Evolutionary conservation across 257 asterid species (phyloP), one percentile per base, ranked within the genome.

Genomic region (Nicotiana noctiflora): DNA sequence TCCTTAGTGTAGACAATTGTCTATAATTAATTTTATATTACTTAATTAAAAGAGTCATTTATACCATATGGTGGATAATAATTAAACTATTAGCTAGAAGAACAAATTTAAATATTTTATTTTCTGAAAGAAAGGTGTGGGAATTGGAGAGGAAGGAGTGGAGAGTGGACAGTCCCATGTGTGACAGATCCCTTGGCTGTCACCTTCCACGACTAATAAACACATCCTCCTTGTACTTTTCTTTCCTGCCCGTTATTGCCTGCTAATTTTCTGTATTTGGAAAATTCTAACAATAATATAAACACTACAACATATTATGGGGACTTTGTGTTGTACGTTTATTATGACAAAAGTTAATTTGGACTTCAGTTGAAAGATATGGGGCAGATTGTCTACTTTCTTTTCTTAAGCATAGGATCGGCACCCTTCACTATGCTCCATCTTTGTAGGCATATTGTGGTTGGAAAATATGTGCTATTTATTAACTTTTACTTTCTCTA

Each of bases 121-220:
- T 76, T 31, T 13, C 18, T 52, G 14, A 32, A n/a, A 31, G 23
- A 9, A 12, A 37, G 13, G 6, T 67, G 14, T 44, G 17, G 59
- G 64, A 52, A 27, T 1, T 51, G 25, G 12, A 44, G 62, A 27
- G 25, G 52, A 21, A 56, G 29, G 55, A 9, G 59, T 55, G 61
- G 79, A 40, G 27, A 15, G 18, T 55, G 61, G 79, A 57, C 57
- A 44, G 61, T 14, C 53, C 68, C 83, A 80, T 68, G 80, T 81
- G 79, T 80, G 79, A 46, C 72, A 70, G 59, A 80, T 46, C 81
- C 81, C 68, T 77, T 77, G 59, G 81, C 59, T 59, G 81, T 40
- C 72, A 59, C 78, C 40, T 77, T 77, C 25, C 77, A 77, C 8
- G 19, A 6, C n/a, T 32, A 34, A 37, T 32, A 55, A n/a, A 18